Conservation (phyloP, 257 asterid genomes). For the Salvia splendens region DNA sequence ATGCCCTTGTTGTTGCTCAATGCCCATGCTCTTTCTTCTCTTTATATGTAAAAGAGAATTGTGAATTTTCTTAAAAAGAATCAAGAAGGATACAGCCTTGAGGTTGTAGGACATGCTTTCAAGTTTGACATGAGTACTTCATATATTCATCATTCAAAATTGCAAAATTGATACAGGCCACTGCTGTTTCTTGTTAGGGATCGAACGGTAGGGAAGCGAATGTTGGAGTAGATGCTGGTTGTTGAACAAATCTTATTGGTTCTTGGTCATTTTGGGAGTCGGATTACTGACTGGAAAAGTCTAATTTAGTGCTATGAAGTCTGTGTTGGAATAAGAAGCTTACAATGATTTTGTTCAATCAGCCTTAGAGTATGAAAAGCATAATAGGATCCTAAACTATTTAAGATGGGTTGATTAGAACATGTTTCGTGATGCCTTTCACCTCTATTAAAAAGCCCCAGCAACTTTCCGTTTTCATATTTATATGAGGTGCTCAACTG, state of each 20-base stretch:
- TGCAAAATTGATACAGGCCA: background rate
- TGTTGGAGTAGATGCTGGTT: conserved; percentile 6
- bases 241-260: background rate
- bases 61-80: background rate
- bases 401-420: background rate
- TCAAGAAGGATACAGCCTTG: background rate
- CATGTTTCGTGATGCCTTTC: background rate
- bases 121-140: background rate
- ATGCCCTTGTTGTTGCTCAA: too few species aligned
- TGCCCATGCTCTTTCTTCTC: background rate
- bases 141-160: conserved; percentile 15
- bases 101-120: conserved; percentile 8
- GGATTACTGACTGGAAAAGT: background rate
- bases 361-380: background rate
- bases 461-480: background rate
- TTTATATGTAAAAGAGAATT: background rate
- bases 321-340: background rate
- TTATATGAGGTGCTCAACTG: background rate
- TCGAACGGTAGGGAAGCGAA: background rate
- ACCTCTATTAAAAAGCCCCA: background rate
- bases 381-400: background rate
- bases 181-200: background rate
- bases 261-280: background rate
- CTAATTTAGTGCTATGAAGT: background rate
- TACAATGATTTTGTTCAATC: background rate